These are phyloP conservation scores for Amaranthus tricolor DNA, from an alignment of 179 eudicot genomes.

Conservation along the genomic window DNA sequence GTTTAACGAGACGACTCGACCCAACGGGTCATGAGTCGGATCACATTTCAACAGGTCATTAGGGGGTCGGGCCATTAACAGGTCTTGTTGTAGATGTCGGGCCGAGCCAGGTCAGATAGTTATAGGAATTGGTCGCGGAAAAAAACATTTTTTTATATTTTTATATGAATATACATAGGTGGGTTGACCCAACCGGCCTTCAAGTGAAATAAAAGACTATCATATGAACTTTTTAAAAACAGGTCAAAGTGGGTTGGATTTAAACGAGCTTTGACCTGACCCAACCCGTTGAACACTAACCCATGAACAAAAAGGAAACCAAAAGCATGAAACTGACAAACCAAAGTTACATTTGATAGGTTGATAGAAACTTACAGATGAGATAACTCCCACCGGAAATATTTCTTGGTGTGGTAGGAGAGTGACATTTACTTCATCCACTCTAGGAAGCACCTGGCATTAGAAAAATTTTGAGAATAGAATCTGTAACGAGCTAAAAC, in stretches of 20 bases:
- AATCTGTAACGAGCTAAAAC: not conserved
- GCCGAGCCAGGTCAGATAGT: no score
- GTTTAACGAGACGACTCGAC: no score
- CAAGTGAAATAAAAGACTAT: no score
- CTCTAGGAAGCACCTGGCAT: constrained; percentile 77
- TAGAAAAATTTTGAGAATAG: not conserved
- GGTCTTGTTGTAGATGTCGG: no score
- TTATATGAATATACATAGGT: no score
- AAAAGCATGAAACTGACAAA: constrained; percentile 5
- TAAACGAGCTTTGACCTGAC: no score
- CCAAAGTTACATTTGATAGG: not conserved
- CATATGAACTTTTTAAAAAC: not conserved
- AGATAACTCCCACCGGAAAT: constrained; percentile 63
- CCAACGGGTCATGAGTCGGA: no score
- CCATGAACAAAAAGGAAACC: not conserved
- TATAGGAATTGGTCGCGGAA: no score
- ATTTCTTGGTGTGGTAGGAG: constrained; percentile 65
- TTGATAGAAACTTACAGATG: constrained; percentile 50
- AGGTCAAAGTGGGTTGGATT: not conserved
- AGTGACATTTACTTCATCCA: constrained; percentile 59
- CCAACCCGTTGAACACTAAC: not conserved
- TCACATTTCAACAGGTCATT: no score
- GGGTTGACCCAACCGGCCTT: no score
- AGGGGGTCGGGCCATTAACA: no score
- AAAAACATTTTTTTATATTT: no score